A percentile compares a stretch with the other conserved stretches of the same genome.
Evolutionary conservation across 164 flowering plant species (phyloP).

Genomic region (Platanus orientalis): DNA sequence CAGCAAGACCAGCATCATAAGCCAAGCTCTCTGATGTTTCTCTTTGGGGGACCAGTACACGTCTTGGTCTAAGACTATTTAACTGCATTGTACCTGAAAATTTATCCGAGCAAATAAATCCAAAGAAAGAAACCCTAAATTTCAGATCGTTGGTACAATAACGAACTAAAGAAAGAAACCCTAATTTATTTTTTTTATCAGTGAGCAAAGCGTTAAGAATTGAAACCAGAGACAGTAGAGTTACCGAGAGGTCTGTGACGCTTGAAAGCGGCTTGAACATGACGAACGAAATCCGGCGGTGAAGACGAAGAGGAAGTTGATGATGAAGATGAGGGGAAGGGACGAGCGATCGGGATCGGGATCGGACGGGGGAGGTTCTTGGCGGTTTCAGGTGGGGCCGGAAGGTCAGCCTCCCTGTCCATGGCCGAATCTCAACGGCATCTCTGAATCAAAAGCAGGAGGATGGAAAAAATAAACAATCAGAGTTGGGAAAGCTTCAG

Average conservation of each 20-base stretch:
- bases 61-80: conserved; percentile 49
- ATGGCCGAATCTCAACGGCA: conserved; percentile 49
- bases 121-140: background rate
- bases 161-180: too few species aligned
- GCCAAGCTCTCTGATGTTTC: conserved; percentile 26
- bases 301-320: conserved; percentile 36
- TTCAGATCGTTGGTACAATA: too few species aligned
- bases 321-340: conserved; percentile 26
- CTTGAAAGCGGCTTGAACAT: conserved; percentile 84
- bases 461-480: background rate
- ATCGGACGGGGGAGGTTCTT: conserved; percentile 24
- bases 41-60: conserved; percentile 44
- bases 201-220: too few species aligned
- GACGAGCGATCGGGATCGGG: conserved; percentile 20
- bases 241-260: conserved; percentile 80
- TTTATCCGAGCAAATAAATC: background rate
- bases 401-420: conserved; percentile 75
- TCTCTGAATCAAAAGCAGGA: conserved; percentile 27
- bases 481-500: background rate
- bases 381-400: conserved; percentile 21
- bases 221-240: too few species aligned
- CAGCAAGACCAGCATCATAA: conserved; percentile 14
- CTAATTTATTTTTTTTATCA: too few species aligned
- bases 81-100: conserved; percentile 48
- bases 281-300: conserved; percentile 54